Base-by-base conservation (phyloP, 2,329 filamentous ascomycete species). In the Neodidymelliopsis sp. region DNA sequence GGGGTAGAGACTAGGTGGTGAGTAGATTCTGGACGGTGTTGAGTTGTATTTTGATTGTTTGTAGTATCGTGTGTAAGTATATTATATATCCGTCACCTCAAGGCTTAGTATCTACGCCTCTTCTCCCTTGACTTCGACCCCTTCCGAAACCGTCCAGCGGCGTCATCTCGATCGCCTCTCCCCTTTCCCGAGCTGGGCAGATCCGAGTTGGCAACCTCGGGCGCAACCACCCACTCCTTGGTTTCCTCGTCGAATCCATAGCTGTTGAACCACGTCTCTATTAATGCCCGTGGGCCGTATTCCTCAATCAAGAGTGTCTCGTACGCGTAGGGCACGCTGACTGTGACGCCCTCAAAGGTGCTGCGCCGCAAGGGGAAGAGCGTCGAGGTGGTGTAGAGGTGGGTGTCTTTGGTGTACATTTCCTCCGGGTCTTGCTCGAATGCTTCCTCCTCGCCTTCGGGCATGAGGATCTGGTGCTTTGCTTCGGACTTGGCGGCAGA, bases 321-420 rank as follows among this genome's bases (percentile, higher is more conserved):
- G 64, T 85, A 85, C 10, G 78, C 76, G 59, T 79, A 85, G 1
- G 83, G 83, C 18, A 86, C 74, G 54, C 80, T 80, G 13, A 79
- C 81, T 0, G 76, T 72, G 5, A 77, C 71, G 30, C 73, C 77
- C 62, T 85, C 83, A 50, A 85, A 84, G 2, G 71, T 66, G 43
- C 74, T 80, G 29, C 79, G 75, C 12, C 82, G 76, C 10, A 86
- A 70, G 1, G 84, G 83, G 57, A 82, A 85, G 19, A 86, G 79
- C 29, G 83, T 77, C 24, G 76, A 71, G 48, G 77, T 77, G 56
- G 74, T 63, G 57, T 82, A 86, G 24, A 73, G 68, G 59, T 86
- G 83, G 7, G 70, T 72, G 65, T 85, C 83, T 63, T 86, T 86
- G 62, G 79, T 81, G 70, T 60, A 67, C 23, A 67, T 51, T 11